Base-by-base conservation (phyloP, 176 grass and related monocot species). In the Poa annua region DNA sequence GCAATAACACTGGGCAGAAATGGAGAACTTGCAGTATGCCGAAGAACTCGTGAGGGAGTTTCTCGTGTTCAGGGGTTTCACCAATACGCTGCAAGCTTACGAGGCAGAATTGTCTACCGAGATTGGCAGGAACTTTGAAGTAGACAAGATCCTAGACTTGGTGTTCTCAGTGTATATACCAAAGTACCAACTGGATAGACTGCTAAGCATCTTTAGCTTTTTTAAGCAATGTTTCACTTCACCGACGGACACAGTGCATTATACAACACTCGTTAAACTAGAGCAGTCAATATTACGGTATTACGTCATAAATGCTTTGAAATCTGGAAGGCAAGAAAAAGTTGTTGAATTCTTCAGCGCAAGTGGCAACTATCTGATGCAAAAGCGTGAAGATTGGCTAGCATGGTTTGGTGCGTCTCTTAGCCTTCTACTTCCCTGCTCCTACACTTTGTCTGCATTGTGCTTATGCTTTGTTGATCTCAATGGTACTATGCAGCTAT, bases 1-100 rank as follows among this genome's bases (percentile, higher is more conserved):
- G 61, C 80, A 90, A 76, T 73, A 55, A 74, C 53, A 66, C n/a
- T 66, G 44, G 47, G n/a, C 22, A 69, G 39, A 53, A 66, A 97
- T 98, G 96, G 96, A 98, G 86, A 98, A 95, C 35, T 85, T 98
- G 68, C 92, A 85, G 26, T 98, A 91, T 83, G 96, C 92, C 0
- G 87, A 98, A 90, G 92, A 93, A 71, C 96, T 98, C 16, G 65
- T 98, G 36, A 89, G 87, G 42, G 96, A 98, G 74, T 98, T 93
- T 71, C 83, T 98, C 70, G 74, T 95, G 24, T 98, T 98, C 82
- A 95, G 92, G 79, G 96, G 96, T 52, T 95, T 95, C 85, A 95
- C 91, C 35, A 78, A 45, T 62, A 90, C 91, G 1, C 72, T 95
- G 55, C 92, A 95, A 90, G 55, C 92, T 36, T 98, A 93, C 4